phyloP scores from a whole-genome alignment of 306 rosid species.

The Hippophae tibetana region DNA sequence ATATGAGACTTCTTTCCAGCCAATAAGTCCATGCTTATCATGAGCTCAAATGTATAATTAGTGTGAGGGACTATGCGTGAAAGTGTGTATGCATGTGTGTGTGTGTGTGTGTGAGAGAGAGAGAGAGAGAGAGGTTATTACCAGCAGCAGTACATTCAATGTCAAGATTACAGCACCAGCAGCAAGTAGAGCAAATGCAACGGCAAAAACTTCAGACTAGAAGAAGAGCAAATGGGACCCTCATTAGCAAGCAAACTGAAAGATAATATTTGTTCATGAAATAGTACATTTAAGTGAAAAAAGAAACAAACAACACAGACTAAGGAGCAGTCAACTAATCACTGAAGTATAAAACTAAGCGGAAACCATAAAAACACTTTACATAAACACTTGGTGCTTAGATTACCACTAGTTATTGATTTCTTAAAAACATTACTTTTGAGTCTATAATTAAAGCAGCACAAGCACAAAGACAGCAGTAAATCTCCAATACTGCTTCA shows the following conservation, averaged over 20 bases:
- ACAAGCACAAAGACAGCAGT: too few relatives aligned
- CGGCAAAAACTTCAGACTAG: slow-evolving; percentile 97
- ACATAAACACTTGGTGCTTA: neutral
- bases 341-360: too few relatives aligned
- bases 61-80: neutral
- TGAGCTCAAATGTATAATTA: too few relatives aligned
- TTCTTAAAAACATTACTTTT: too few relatives aligned
- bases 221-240: slow-evolving; percentile 11
- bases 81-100: neutral
- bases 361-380: too few relatives aligned
- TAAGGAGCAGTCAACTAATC: too few relatives aligned
- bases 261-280: neutral
- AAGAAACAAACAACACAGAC: too few relatives aligned
- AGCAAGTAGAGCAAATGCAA: slow-evolving; percentile 96
- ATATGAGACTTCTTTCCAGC: too few relatives aligned
- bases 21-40: too few relatives aligned
- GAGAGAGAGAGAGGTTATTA: slow-evolving; percentile 30
- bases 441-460: too few relatives aligned
- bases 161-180: slow-evolving; percentile 91
- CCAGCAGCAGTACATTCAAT: slow-evolving; percentile 94
- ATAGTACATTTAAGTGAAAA: neutral
- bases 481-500: too few relatives aligned
- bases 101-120: neutral
- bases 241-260: slow-evolving; percentile 13
- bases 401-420: neutral